Evolutionary conservation across 1,284 basidiomycete genomes (phyloP), one percentile per base, ranked within the genome.

Genomic region (Pseudozyma tsukubaensis): DNA sequence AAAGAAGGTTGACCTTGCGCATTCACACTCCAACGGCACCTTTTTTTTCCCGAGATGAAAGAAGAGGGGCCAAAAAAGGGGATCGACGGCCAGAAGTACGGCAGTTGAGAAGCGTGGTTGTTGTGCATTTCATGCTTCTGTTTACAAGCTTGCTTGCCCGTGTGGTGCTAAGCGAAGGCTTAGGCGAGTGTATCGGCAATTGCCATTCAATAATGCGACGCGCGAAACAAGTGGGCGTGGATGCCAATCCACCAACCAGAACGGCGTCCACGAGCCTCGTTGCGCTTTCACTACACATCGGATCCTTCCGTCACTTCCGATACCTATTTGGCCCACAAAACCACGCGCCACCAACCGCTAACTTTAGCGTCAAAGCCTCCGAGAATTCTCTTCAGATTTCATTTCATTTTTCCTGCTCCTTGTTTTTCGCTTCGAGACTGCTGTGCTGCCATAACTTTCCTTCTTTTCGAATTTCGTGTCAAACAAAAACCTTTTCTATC

Each of bases 271-370:
- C n/a, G n/a, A n/a, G n/a, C n/a, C n/a, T n/a, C n/a, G n/a, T n/a
- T n/a, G n/a, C n/a, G 24, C 24, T 29, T 29, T 29, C 24, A 29
- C 24, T 29, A 29, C 24, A 6, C 24, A 18, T 45, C 19, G 44
- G 44, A 12, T 12, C 42, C 18, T 57, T 40, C 54, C 55, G 55
- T 50, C 47, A 19, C 39, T 50, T 49, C 55, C 55, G 55, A 58
- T 48, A 13, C 16, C 8, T 9, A 32, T 49, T 10, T 13, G 18
- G 8, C 37, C 42, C 42, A 18, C 36, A 37, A 37, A 9, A 14
- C 9, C 14, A n/a, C 37, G 37, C 37, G 37, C 37, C 37, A 39
- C 37, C 24, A 29, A 29, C 24, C 24, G 11, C 37, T 39, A n/a
- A 8, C 16, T 2, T 39, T 37, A 8, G 8, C 9, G 36, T 14